Conservation (phyloP, 192 early-diverging fungal species). For the Gigaspora rosea region DNA sequence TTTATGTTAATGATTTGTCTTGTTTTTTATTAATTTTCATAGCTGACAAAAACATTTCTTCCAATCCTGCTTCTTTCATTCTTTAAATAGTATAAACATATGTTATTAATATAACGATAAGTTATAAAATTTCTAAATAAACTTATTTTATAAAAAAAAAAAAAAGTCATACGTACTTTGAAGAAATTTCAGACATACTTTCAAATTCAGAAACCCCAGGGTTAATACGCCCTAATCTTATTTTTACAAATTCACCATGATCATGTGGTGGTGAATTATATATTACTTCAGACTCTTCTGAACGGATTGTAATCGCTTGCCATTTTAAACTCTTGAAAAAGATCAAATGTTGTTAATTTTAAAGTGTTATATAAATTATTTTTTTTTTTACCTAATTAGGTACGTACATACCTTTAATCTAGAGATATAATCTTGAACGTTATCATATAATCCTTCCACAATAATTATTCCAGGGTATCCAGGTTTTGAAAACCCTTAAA, state of each 20-base stretch:
- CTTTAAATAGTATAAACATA: not conserved
- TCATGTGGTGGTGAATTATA: not conserved
- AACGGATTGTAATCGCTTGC: constrained; percentile 10
- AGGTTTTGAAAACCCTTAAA: constrained; percentile 7
- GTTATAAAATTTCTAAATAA: not conserved
- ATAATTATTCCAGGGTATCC: constrained; percentile 21
- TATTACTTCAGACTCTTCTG: not conserved
- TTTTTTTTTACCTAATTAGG: not conserved
- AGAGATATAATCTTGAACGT: not conserved
- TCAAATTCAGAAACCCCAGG: constrained; percentile 5
- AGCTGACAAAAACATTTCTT: constrained; percentile 13
- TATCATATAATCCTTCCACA: constrained; percentile 11
- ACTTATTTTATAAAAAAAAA: not conserved
- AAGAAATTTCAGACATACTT: constrained; percentile 4
- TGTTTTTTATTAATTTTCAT: constrained; percentile 15
- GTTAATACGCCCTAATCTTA: not conserved
- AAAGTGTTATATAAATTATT: not conserved
- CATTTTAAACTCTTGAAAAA: constrained; percentile 7
- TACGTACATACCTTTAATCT: not conserved
- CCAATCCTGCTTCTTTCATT: constrained; percentile 1
- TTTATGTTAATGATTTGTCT: not conserved
- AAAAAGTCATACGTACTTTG: not conserved
- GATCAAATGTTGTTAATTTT: not conserved
- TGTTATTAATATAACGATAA: not conserved
- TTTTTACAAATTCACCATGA: not conserved